These are phyloP conservation scores for Neurospora africana DNA, from an alignment of 495 filamentous ascomycete genomes.

Conservation along the genomic window DNA sequence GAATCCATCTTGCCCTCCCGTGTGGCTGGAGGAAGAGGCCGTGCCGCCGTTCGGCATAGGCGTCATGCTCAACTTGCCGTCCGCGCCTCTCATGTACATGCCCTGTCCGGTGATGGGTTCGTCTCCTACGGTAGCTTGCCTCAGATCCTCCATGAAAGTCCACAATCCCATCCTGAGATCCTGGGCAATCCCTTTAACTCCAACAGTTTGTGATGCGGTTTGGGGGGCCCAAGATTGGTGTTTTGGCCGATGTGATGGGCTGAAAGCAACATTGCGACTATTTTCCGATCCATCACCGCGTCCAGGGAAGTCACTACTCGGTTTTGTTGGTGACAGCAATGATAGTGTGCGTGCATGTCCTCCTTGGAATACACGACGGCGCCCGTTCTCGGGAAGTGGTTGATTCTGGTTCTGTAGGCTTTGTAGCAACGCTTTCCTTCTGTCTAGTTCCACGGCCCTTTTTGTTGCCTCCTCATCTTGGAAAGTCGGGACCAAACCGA, in stretches of 20 bases:
- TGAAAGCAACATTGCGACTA: constrained; percentile 12
- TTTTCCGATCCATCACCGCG: constrained; percentile 6
- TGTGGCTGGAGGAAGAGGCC: neutral
- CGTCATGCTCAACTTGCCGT: constrained; percentile 26
- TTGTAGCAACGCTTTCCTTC: constrained; percentile 50
- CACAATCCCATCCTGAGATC: constrained; percentile 86
- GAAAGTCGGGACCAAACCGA: constrained; percentile 17
- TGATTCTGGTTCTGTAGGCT: constrained; percentile 44
- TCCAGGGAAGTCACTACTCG: constrained; percentile 11
- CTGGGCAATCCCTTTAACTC: constrained; percentile 72
- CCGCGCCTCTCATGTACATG: constrained; percentile 23
- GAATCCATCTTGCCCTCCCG: constrained; percentile 25
- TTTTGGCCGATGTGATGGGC: constrained; percentile 23
- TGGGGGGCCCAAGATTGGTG: constrained; percentile 39
- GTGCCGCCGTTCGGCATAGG: constrained; percentile 23
- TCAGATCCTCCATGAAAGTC: constrained; percentile 92
- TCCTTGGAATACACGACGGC: constrained; percentile 40
- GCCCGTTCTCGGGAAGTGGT: constrained; percentile 23
- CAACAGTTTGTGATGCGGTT: constrained; percentile 23
- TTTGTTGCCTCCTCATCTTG: constrained; percentile 30
- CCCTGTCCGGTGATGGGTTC: constrained; percentile 60
- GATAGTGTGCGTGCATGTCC: constrained; percentile 71
- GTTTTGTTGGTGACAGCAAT: constrained; percentile 58
- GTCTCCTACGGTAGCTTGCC: constrained; percentile 90
- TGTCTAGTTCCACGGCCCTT: constrained; percentile 43